Percentiles rank a stretch among this genome's conserved stretches.
These are phyloP conservation scores for Xylariaceae sp. DNA, from an alignment of 2,329 filamentous ascomycete genomes.

Conservation along the genomic window DNA sequence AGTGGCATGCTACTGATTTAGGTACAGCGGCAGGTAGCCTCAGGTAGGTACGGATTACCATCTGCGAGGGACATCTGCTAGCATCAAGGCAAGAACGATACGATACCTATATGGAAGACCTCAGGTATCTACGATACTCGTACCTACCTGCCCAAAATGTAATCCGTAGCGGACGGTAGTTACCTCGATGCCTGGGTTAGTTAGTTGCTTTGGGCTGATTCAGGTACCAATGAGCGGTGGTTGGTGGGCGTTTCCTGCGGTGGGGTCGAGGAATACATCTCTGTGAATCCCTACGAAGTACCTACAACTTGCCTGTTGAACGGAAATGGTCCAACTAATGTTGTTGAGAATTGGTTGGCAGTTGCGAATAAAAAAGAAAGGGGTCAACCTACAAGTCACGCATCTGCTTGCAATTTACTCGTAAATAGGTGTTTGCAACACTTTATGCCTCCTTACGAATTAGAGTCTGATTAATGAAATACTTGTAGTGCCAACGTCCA, in stretches of 20 bases:
- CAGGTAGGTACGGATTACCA: neutral
- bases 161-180: slow-evolving; percentile 4
- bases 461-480: neutral
- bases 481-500: neutral
- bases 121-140: too few species aligned
- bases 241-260: slow-evolving; percentile 1
- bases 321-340: too few species aligned
- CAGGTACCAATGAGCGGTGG: slow-evolving; percentile 15
- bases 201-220: slow-evolving; percentile 14
- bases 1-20: too few species aligned
- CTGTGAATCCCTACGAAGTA: neutral
- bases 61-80: neutral
- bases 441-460: too few species aligned
- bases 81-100: too few species aligned
- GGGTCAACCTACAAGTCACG: neutral
- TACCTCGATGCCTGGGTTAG: neutral
- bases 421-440: too few species aligned
- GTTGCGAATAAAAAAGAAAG: too few species aligned
- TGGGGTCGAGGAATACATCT: neutral
- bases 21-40: too few species aligned
- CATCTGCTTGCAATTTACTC: neutral
- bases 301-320: too few species aligned
- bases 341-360: too few species aligned
- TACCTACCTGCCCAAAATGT: neutral
- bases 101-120: too few species aligned